Percentiles rank a stretch among this genome's conserved stretches.
Evolutionary conservation across 2,329 filamentous ascomycete species (phyloP).

Genomic region (Scedosporium apiospermum): DNA sequence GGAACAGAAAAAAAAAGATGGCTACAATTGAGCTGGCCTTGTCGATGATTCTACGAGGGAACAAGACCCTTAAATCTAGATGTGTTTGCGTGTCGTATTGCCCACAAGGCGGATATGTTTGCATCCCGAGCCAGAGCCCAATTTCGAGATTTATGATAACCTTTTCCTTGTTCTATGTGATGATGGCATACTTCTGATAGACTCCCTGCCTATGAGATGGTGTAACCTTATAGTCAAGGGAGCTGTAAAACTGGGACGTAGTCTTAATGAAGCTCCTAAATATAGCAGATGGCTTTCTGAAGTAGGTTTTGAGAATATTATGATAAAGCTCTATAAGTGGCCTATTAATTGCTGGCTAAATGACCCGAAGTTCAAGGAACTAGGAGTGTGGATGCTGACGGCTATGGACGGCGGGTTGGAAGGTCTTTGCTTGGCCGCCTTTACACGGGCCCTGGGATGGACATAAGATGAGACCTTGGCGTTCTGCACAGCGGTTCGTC

Average conservation of each 20-base stretch:
- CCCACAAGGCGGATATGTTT: no score
- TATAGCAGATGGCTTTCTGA: slow-evolving; percentile 32
- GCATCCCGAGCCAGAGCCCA: slow-evolving; percentile 22
- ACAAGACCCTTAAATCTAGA: no score
- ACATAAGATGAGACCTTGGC: slow-evolving; percentile 17
- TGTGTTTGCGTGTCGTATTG: no score
- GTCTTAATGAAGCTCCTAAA: slow-evolving; percentile 16
- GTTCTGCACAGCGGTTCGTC: slow-evolving; percentile 18
- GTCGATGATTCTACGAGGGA: no score
- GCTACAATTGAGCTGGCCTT: no score
- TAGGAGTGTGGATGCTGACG: slow-evolving; percentile 22
- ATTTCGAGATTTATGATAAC: slow-evolving; percentile 22
- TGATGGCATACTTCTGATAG: slow-evolving; percentile 19
- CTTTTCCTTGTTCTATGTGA: slow-evolving; percentile 19
- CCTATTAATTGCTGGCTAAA: slow-evolving; percentile 43
- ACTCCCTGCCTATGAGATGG: slow-evolving; percentile 18
- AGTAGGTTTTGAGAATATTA: slow-evolving; percentile 44
- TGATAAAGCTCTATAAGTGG: slow-evolving; percentile 36
- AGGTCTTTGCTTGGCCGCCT: slow-evolving; percentile 20
- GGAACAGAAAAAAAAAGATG: no score
- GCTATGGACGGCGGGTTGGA: slow-evolving; percentile 16
- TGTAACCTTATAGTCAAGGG: slow-evolving; percentile 19
- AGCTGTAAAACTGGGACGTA: slow-evolving; percentile 19
- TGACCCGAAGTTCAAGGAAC: slow-evolving; percentile 39
- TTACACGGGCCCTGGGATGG: slow-evolving; percentile 22